Evolutionary conservation across 73 alveolate genomes (phyloP), one percentile per base, ranked within the genome.

Genomic region (Breviolum minutum): DNA sequence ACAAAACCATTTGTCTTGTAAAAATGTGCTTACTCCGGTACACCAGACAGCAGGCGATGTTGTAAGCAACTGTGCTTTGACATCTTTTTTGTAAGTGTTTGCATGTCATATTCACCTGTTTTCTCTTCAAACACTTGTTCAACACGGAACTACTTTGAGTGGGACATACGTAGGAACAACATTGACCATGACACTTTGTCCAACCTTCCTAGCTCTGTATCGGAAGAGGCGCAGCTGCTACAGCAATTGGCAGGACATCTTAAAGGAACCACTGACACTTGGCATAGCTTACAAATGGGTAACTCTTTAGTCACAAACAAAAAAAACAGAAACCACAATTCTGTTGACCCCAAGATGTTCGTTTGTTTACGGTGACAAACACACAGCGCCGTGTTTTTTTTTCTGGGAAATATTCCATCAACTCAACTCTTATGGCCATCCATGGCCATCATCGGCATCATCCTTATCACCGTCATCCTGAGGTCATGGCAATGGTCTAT

Each of bases 401-500:
- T 24, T 73, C n/a, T 73, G 16, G 5, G 1, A 5, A 19, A 9
- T 19, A 71, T 40, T 40, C 54, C 54, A 40, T 40, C 54, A 40
- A 40, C 27, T 4, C 26, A 30, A 16, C 8, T 29, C 22, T 29
- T 12, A 83, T 54, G 63, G 27, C 62, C 64, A 54, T 84, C 62
- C 64, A 54, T 84, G 8, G 60, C 48, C 63, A 40, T 19, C 14
- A 26, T 40, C 10, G 40, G 3, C 32, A 73, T 14, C 12, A 9
- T 5, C 32, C 0, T 63, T 19, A 19, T 73, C 40, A 24, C 2
- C 77, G 2, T 68, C 89, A 17, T 62, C 29, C n/a, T 17, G 19
- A 89, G 96, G 96, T 48, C 74, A 89, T 89, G 96, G 96, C 96
- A 69, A 89, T 89, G 97, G 77, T 90, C 13, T 90, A 90, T 76